Evolutionary conservation across 2,329 filamentous ascomycete genomes (phyloP), one percentile per base, ranked within the genome.

Genomic region (Cladophialophora carrionii): DNA sequence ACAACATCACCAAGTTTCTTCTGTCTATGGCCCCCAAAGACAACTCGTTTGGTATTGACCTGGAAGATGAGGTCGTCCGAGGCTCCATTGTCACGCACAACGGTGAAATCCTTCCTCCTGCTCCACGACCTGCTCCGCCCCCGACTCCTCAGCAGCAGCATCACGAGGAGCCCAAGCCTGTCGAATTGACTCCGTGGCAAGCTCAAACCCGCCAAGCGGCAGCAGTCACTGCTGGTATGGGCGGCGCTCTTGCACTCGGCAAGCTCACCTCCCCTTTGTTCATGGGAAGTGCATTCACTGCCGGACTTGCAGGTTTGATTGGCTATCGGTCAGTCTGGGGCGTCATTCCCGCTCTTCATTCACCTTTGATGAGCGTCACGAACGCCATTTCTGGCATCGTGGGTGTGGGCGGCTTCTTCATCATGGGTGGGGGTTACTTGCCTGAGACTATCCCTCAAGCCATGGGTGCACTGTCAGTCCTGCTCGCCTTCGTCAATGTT

Each of bases 321-420:
- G 92, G 92, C 7, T 96, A 96, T 74, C 86, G 92, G 56, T 91
- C 91, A 5, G 90, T 96, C 26, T 96, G 92, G 92, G 91, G 91
- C 60, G 92, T 96, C 12, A 81, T 83, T 0, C 92, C 92, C 7
- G 91, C 92, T 41, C 82, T 96, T 4, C 92, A 96, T 76, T 94
- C 90, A 1, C 92, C 92, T 1, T 80, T 96, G 4, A 96, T 96
- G 92, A 93, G 90, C 71, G 92, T 96, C 41, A 96, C 92, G 7
- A 96, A 96, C 75, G 92, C 92, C 31, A 96, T 96, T 71, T 95
- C 91, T 34, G 83, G 86, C 61, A 91, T 96, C 89, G 92, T 96
- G 32, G 92, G 92, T 64, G 84, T 96, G 66, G 92, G 92, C 63
- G 92, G 92, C 12, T 83, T 96, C 69, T 96, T 96, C 79, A 88